Percentiles rank a stretch among this genome's conserved stretches.
Conservation (phyloP, 1,139 yeast genomes). For the Yamadazyma epiphylla region DNA sequence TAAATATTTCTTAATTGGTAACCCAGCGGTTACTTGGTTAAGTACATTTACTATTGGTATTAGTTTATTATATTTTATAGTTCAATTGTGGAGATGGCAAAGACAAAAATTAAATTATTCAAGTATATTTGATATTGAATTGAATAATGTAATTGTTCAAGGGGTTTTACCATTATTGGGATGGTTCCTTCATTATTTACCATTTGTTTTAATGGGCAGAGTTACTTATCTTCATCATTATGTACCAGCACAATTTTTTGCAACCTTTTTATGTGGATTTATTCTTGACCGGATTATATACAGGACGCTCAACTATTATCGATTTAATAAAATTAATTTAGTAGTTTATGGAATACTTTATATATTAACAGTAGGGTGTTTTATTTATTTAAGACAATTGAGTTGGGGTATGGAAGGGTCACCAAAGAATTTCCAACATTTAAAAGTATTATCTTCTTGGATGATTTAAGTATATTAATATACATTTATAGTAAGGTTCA, state of each 20-base stretch:
- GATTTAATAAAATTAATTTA: slow-evolving; percentile 8
- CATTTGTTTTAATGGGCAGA: slow-evolving; percentile 93
- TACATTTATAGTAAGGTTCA: no score
- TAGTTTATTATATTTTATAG: slow-evolving; percentile 17
- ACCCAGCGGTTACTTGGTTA: slow-evolving; percentile 65
- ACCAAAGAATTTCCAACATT: slow-evolving; percentile 57
- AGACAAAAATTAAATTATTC: slow-evolving; percentile 22
- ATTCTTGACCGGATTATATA: slow-evolving; percentile 26
- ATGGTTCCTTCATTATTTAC: slow-evolving; percentile 90
- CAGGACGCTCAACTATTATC: slow-evolving; percentile 10
- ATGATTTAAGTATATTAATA: no score
- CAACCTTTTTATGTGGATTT: slow-evolving; percentile 63
- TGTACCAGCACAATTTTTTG: slow-evolving; percentile 94
- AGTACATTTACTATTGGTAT: slow-evolving; percentile 31
- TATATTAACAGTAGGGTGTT: slow-evolving; percentile 33
- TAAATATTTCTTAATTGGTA: slow-evolving; percentile 62
- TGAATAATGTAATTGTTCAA: slow-evolving; percentile 9
- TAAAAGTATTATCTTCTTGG: slow-evolving; percentile 80
- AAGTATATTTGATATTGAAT: slow-evolving; percentile 10
- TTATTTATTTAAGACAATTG: slow-evolving; percentile 69
- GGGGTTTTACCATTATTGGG: slow-evolving; percentile 67
- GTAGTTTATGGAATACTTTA: slow-evolving; percentile 7
- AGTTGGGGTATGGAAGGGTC: slow-evolving; percentile 91
- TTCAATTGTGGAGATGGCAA: slow-evolving; percentile 26
- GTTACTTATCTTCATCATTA: slow-evolving; percentile 97